Conservation (phyloP, 805 yeast species). For the Metschnikowia koreensis region DNA sequence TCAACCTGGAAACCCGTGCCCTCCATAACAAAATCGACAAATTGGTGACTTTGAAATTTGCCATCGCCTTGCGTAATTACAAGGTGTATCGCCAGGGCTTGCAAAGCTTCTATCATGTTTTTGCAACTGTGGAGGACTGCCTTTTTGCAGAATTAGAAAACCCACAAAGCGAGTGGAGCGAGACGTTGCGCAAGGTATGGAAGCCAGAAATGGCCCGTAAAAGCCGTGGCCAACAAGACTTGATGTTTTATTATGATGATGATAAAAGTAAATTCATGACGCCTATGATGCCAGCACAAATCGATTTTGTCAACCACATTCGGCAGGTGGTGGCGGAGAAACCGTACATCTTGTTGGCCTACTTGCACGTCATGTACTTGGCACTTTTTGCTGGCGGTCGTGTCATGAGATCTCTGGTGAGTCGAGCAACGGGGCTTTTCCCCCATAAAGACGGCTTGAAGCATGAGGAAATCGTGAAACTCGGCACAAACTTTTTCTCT, state of each 20-base stretch:
- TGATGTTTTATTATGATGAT: constrained; percentile 63
- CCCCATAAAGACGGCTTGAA: constrained; percentile 68
- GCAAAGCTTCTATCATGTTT: constrained; percentile 69
- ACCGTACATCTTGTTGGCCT: constrained; percentile 73
- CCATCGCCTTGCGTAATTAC: constrained; percentile 72
- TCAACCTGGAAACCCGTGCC: constrained; percentile 63
- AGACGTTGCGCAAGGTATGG: constrained; percentile 60
- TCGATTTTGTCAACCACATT: constrained; percentile 62
- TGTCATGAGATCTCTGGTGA: constrained; percentile 63
- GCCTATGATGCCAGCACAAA: constrained; percentile 62
- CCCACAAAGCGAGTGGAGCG: constrained; percentile 33
- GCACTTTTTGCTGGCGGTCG: constrained; percentile 88
- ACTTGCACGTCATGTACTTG: constrained; percentile 80
- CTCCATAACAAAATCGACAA: constrained; percentile 70
- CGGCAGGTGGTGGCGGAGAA: constrained; percentile 50
- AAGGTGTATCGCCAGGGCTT: constrained; percentile 79
- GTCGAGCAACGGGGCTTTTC: constrained; percentile 67
- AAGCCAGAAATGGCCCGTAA: constrained; percentile 67
- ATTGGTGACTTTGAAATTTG: constrained; percentile 64
- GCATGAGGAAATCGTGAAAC: constrained; percentile 57
- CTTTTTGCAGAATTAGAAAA: constrained; percentile 45
- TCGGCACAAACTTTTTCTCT: constrained; percentile 64
- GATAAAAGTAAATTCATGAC: constrained; percentile 51
- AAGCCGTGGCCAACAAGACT: constrained; percentile 55
- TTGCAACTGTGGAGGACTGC: constrained; percentile 58